These are phyloP conservation scores for Saccharomyces pastorianus DNA, from an alignment of 1,139 yeast species.

Conservation along the genomic window DNA sequence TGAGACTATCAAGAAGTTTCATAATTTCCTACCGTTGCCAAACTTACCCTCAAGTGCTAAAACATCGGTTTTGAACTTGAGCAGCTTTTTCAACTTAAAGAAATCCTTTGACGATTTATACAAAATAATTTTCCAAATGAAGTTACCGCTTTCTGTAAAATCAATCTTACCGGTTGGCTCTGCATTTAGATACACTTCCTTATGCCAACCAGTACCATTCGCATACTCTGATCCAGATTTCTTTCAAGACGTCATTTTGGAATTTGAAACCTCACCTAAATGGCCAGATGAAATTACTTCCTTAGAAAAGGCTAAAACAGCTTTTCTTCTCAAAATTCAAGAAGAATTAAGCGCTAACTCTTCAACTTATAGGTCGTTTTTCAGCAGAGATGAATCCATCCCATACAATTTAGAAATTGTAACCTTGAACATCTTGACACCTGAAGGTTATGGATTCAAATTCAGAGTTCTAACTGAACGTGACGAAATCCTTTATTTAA, in stretches of 20 bases:
- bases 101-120: slow-evolving; percentile 61
- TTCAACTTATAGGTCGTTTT: slow-evolving; percentile 48
- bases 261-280: slow-evolving; percentile 79
- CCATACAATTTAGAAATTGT: slow-evolving; percentile 57
- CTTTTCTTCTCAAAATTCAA: slow-evolving; percentile 68
- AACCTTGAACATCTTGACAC: slow-evolving; percentile 60
- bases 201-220: slow-evolving; percentile 75
- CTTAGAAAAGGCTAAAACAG: slow-evolving; percentile 82
- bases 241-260: slow-evolving; percentile 70
- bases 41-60: slow-evolving; percentile 48
- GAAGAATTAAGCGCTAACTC: slow-evolving; percentile 43
- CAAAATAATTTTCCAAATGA: slow-evolving; percentile 39
- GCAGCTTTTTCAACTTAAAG: slow-evolving; percentile 49
- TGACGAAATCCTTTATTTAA: slow-evolving; percentile 64
- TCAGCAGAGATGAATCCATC: slow-evolving; percentile 56
- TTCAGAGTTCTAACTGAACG: slow-evolving; percentile 70
- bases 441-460: slow-evolving; percentile 81
- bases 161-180: slow-evolving; percentile 66
- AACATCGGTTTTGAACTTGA: slow-evolving; percentile 45
- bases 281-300: slow-evolving; percentile 94
- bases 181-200: slow-evolving; percentile 64
- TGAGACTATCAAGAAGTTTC: slow-evolving; percentile 38
- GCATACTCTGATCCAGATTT: slow-evolving; percentile 72
- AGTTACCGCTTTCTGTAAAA: slow-evolving; percentile 66
- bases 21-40: slow-evolving; percentile 50